Percentiles rank a stretch among this genome's conserved stretches.
phyloP scores from a whole-genome alignment of 345 rosid species.

The Moricandia arvensis region DNA sequence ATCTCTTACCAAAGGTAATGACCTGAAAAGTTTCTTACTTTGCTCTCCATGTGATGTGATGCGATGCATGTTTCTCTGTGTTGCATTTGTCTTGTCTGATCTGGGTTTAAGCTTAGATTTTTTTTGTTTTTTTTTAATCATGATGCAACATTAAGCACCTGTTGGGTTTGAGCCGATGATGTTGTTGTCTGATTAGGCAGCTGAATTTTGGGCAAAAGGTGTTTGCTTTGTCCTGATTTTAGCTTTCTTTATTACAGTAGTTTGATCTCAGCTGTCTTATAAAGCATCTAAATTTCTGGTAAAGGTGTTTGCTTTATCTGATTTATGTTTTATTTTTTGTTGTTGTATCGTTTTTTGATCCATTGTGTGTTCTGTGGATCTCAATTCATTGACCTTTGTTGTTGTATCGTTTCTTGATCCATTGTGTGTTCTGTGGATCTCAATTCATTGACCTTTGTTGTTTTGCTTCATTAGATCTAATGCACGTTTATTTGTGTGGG shows the following conservation, averaged over 20 bases:
- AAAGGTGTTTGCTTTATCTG: neutral
- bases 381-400: neutral
- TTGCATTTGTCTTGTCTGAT: slow-evolving; percentile 1
- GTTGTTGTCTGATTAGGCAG: neutral
- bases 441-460: neutral
- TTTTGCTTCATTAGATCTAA: neutral
- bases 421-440: slow-evolving; percentile 25
- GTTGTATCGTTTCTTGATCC: neutral
- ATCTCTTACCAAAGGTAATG: slow-evolving; percentile 18
- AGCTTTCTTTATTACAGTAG: neutral
- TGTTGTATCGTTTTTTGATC: slow-evolving; percentile 1
- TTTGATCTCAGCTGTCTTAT: no score
- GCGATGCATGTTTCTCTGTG: slow-evolving; percentile 13
- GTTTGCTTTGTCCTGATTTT: neutral
- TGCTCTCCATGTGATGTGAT: neutral
- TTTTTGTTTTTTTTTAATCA: neutral
- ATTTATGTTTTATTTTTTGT: no score
- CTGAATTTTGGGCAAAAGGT: neutral
- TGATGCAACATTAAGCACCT: neutral
- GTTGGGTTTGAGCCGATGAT: neutral
- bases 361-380: slow-evolving; percentile 22
- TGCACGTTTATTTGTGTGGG: neutral
- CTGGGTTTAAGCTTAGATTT: slow-evolving; percentile 26
- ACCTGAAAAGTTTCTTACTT: neutral
- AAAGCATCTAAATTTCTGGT: neutral